Conservation (phyloP, 2,329 filamentous ascomycete genomes). For the Remersonia thermophila region DNA sequence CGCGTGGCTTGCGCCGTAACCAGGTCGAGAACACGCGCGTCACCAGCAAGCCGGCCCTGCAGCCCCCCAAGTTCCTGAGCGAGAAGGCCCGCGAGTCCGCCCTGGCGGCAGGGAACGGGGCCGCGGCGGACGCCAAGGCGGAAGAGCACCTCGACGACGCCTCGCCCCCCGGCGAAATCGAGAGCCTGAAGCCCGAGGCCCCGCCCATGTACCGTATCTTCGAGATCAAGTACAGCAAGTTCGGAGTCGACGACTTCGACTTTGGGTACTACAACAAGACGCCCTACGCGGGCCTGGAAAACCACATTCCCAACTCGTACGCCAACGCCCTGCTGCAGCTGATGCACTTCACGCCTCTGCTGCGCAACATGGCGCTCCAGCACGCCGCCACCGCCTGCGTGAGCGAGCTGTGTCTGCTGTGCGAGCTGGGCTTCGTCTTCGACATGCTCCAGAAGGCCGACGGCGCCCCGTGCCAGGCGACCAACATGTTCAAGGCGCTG, state of each 20-base stretch:
- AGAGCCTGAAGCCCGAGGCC: constrained; percentile 67
- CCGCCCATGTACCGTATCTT: constrained; percentile 84
- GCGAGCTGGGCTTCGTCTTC: constrained; percentile 88
- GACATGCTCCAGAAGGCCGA: constrained; percentile 97
- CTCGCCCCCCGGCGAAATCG: constrained; percentile 51
- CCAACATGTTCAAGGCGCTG: constrained; percentile 83
- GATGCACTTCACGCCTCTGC: constrained; percentile 76
- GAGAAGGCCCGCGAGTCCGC: constrained; percentile 69
- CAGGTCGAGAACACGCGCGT: constrained; percentile 69
- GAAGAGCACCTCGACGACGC: constrained; percentile 54
- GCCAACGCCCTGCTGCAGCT: constrained; percentile 86
- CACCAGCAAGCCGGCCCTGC: constrained; percentile 48
- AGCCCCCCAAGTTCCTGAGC: constrained; percentile 83
- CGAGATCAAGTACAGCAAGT: constrained; percentile 98
- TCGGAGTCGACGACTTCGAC: constrained; percentile 98
- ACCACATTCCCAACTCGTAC: constrained; percentile 93
- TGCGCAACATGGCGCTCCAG: constrained; percentile 78
- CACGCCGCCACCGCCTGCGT: constrained; percentile 80
- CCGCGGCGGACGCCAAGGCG: constrained; percentile 28
- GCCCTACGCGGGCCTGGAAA: constrained; percentile 80
- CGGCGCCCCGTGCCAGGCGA: constrained; percentile 89
- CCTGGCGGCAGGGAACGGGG: constrained; percentile 31
- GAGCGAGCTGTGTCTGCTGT: constrained; percentile 73
- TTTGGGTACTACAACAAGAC: constrained; percentile 98
- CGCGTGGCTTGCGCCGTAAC: constrained; percentile 61